A percentile compares a stretch with the other conserved stretches of the same genome.
These are phyloP conservation scores for Areca catechu DNA, from an alignment of 176 grass and related monocot species.

Conservation along the genomic window DNA sequence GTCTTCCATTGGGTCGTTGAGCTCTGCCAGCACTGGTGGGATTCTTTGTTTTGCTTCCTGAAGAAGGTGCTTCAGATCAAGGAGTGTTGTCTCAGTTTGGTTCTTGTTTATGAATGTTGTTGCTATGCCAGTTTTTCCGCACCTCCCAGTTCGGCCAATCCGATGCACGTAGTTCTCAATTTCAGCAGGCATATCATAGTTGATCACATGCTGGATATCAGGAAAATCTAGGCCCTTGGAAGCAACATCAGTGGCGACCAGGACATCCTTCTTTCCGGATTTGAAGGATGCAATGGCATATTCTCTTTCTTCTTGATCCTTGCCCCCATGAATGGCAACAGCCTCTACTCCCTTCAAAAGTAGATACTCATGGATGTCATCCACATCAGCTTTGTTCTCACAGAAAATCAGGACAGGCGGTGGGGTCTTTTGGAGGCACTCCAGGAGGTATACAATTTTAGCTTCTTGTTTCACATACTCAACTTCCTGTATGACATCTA, in stretches of 20 bases:
- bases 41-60: slow-evolving; percentile 94
- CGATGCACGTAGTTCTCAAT: slow-evolving; percentile 95
- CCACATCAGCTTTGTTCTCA: slow-evolving; percentile 85
- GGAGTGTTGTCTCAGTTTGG: slow-evolving; percentile 72
- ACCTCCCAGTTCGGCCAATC: slow-evolving; percentile 88
- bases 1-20: slow-evolving; percentile 70
- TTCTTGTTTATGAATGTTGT: slow-evolving; percentile 99
- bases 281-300: slow-evolving; percentile 74
- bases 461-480: slow-evolving; percentile 98
- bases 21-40: slow-evolving; percentile 73
- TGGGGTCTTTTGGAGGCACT: slow-evolving; percentile 89
- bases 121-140: slow-evolving; percentile 83
- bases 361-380: slow-evolving; percentile 93
- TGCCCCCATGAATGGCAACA: slow-evolving; percentile 78
- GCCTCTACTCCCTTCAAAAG: slow-evolving; percentile 96
- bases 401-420: slow-evolving; percentile 88
- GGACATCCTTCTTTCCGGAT: slow-evolving; percentile 64
- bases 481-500: slow-evolving; percentile 96
- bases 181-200: slow-evolving; percentile 91
- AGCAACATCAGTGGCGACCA: slow-evolving; percentile 92
- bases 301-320: slow-evolving; percentile 95
- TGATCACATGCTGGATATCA: slow-evolving; percentile 95
- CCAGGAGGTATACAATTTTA: slow-evolving; percentile 79
- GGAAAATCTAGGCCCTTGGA: slow-evolving; percentile 97
- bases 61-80: slow-evolving; percentile 82